Evolutionary conservation across 176 grass and related monocot genomes (phyloP), one percentile per base, ranked within the genome.

Genomic region (Tillandsia fasciculata): DNA sequence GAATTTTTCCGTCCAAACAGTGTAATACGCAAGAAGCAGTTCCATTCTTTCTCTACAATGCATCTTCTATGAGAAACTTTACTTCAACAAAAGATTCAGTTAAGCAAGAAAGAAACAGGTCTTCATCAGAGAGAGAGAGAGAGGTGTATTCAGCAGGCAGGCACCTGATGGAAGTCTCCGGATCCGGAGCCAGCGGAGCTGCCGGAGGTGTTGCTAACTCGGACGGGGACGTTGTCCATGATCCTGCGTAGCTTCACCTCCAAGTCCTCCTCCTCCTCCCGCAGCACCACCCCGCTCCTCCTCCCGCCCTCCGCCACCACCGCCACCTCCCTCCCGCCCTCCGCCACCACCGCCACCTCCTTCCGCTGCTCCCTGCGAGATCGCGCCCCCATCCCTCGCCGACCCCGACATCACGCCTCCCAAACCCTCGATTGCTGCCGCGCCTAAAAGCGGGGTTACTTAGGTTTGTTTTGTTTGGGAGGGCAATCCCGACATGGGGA

Each of bases 151-250:
- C 26, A 9, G 9, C 22, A 4, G 48, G 54, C 14, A 42, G 63
- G 17, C 50, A 99, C 87, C 87, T 99, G 89, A 68, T 99, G 94
- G 80, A 99, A 99, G 76, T 99, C 94, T 15, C 90, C 94, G 61
- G 94, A 99, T 54, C 87, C 89, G 48, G 94, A 99, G 2, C 90
- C 89, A 51, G 94, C 90, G 8, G 94, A 99, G 42, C 87, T 93
- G 0, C 94, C 90, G 15, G 94, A 99, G 12, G 87, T 99, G 71
- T 99, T 99, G 75, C 74, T 93, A 48, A 99, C 94, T 56, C 84
- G 73, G 24, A 99, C 89, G 2, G 89, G 89, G 11, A 99, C 84
- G 14, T 92, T 70, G 77, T 93, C 90, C 80, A 99, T 99, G 79
- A 99, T 93, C 68, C 94, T 77, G 23, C 94, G 81, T 12, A 99